These are phyloP conservation scores for Plasmodiophora brassicae DNA, from an alignment of 208 protist genomes.

Conservation along the genomic window DNA sequence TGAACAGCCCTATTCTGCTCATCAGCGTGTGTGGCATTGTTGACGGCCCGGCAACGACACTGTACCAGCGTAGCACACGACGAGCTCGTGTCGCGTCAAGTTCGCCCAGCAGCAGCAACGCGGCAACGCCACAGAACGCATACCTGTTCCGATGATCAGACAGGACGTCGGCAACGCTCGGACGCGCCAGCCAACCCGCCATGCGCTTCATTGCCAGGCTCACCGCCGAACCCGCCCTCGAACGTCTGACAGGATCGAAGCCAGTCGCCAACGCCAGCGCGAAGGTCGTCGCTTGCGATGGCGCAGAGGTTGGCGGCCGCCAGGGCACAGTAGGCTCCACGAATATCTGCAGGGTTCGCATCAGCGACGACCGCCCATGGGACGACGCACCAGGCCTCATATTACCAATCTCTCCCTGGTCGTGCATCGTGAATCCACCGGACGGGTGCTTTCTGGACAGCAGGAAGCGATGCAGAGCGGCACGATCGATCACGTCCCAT, in stretches of 20 bases:
- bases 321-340: constrained; percentile 23
- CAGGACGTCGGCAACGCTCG: no score
- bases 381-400: no score
- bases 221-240: constrained; percentile 43
- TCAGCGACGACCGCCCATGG: no score
- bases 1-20: constrained; percentile 6
- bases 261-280: constrained; percentile 11
- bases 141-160: neutral
- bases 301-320: neutral
- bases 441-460: constrained; percentile 37
- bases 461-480: constrained; percentile 21
- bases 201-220: constrained; percentile 45
- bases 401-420: constrained; percentile 66
- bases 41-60: neutral
- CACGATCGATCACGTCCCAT: constrained; percentile 24
- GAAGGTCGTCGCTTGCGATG: neutral
- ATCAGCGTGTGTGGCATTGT: neutral
- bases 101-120: constrained; percentile 12
- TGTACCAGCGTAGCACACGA: constrained; percentile 25
- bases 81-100: constrained; percentile 19
- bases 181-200: constrained; percentile 37
- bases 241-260: constrained; percentile 46
- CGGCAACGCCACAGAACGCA: constrained; percentile 44
- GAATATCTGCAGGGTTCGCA: constrained; percentile 35
- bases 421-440: constrained; percentile 67